Evolutionary conservation across 2,329 filamentous ascomycete species (phyloP).

Genomic region (Colletotrichum sp.): DNA sequence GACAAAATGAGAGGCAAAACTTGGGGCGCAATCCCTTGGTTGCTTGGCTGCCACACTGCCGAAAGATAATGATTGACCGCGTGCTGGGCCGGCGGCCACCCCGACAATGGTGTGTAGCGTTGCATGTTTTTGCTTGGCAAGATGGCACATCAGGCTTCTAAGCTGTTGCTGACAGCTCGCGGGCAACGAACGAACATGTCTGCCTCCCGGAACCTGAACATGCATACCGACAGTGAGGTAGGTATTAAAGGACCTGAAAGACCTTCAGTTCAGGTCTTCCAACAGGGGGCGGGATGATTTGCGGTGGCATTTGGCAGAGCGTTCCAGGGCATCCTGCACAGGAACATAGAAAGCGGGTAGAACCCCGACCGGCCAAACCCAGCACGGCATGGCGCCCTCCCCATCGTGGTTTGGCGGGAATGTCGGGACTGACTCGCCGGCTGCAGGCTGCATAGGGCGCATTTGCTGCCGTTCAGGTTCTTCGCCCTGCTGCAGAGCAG

Average conservation of each 20-base stretch:
- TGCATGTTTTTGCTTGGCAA: background rate
- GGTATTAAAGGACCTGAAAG: background rate
- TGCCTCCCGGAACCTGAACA: background rate
- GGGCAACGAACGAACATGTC: background rate
- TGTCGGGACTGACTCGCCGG: slow-evolving; percentile 8
- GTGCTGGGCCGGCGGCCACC: slow-evolving; percentile 3
- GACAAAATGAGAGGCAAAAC: background rate
- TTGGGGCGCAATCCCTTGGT: background rate
- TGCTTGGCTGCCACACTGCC: background rate
- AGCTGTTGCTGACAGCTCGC: background rate
- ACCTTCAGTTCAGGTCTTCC: background rate
- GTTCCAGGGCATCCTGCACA: background rate
- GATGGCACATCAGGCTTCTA: background rate
- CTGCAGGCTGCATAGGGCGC: background rate
- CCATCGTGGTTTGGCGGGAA: background rate
- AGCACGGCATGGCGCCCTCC: background rate
- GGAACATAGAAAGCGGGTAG: slow-evolving; percentile 16
- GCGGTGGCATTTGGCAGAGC: background rate
- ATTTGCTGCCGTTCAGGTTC: background rate
- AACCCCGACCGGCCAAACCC: slow-evolving; percentile 6
- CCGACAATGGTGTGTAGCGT: slow-evolving; percentile 10
- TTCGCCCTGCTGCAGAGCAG: background rate
- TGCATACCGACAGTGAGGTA: background rate
- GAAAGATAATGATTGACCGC: background rate
- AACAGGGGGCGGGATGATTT: slow-evolving; percentile 1